Evolutionary conservation across 1,284 basidiomycete species (phyloP).

Genomic region (Termitomyces sp.): DNA sequence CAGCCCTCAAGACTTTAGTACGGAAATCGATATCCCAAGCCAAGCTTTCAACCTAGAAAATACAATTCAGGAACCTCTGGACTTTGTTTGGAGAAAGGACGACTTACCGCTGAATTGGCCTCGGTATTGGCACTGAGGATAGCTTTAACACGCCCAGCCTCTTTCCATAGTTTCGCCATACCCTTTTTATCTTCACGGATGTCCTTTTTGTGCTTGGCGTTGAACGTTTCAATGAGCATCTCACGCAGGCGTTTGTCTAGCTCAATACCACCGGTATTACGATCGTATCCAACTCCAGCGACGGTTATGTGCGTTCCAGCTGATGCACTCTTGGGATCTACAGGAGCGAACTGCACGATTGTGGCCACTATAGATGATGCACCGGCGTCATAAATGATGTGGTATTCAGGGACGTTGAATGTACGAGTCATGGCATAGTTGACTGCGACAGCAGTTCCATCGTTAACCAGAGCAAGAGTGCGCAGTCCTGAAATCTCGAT

Average conservation of each 20-base stretch:
- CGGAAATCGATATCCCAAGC: slow-evolving; percentile 91
- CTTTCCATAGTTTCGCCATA: slow-evolving; percentile 92
- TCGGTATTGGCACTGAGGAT: slow-evolving; percentile 93
- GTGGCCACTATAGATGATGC: slow-evolving; percentile 86
- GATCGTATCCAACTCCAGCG: slow-evolving; percentile 77
- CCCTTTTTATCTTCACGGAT: slow-evolving; percentile 75
- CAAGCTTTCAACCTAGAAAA: slow-evolving; percentile 73
- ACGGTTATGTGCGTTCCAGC: slow-evolving; percentile 73
- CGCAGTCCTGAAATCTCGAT: slow-evolving; percentile 86
- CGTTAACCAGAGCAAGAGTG: slow-evolving; percentile 83
- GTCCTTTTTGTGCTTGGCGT: slow-evolving; percentile 59
- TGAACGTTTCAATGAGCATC: slow-evolving; percentile 74
- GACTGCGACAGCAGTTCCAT: slow-evolving; percentile 88
- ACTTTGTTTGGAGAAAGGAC: not conserved
- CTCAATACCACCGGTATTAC: slow-evolving; percentile 74
- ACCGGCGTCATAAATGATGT: slow-evolving; percentile 93
- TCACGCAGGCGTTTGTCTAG: slow-evolving; percentile 84
- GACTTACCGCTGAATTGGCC: slow-evolving; percentile 61
- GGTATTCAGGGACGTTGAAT: slow-evolving; percentile 80
- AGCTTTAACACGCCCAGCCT: slow-evolving; percentile 87
- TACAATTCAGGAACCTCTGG: not conserved
- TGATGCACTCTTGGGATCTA: slow-evolving; percentile 49
- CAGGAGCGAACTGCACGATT: slow-evolving; percentile 75
- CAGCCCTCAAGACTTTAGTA: slow-evolving; percentile 67
- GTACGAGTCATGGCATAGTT: slow-evolving; percentile 96